Conservation (phyloP, 106 monocot genomes). For the Chionographis japonica region DNA sequence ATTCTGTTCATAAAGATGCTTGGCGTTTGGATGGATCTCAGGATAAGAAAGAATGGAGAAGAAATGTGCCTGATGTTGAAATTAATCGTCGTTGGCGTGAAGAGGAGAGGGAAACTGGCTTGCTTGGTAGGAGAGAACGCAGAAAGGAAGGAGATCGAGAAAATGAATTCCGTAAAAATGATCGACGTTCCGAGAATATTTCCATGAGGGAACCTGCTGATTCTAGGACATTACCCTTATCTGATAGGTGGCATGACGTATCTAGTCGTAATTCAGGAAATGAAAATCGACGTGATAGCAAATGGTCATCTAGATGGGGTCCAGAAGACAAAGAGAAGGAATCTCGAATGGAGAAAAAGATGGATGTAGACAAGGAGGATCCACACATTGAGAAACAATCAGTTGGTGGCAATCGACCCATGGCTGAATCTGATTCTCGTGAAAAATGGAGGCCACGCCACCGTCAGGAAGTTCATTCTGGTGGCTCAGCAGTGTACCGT, state of each 20-base stretch:
- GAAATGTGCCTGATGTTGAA: conserved; percentile 57
- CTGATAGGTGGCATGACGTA: conserved; percentile 68
- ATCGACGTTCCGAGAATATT: conserved; percentile 57
- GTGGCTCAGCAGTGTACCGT: conserved; percentile 45
- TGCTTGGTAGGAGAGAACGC: conserved; percentile 83
- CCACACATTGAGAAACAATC: conserved; percentile 57
- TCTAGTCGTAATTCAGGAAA: conserved; percentile 38
- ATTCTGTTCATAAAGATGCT: conserved; percentile 56
- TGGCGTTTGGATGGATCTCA: conserved; percentile 61
- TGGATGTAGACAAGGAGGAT: conserved; percentile 65
- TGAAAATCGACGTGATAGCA: conserved; percentile 76
- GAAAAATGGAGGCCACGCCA: conserved; percentile 99
- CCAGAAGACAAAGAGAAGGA: conserved; percentile 90
- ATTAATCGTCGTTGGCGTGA: conserved; percentile 84
- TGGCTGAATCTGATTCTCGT: conserved; percentile 73
- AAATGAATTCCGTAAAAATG: conserved; percentile 60
- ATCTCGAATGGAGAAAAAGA: conserved; percentile 58
- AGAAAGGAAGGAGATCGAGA: conserved; percentile 87
- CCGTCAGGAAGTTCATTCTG: conserved; percentile 66
- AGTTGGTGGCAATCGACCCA: conserved; percentile 34
- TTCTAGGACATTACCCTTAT: conserved; percentile 33
- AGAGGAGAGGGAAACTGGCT: conserved; percentile 94
- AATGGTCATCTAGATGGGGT: conserved; percentile 98
- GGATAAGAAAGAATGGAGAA: conserved; percentile 85
- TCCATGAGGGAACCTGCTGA: conserved; percentile 50